These are phyloP conservation scores for Phellopilus nigrolimitatus DNA, from an alignment of 1,284 basidiomycete genomes.

Conservation along the genomic window DNA sequence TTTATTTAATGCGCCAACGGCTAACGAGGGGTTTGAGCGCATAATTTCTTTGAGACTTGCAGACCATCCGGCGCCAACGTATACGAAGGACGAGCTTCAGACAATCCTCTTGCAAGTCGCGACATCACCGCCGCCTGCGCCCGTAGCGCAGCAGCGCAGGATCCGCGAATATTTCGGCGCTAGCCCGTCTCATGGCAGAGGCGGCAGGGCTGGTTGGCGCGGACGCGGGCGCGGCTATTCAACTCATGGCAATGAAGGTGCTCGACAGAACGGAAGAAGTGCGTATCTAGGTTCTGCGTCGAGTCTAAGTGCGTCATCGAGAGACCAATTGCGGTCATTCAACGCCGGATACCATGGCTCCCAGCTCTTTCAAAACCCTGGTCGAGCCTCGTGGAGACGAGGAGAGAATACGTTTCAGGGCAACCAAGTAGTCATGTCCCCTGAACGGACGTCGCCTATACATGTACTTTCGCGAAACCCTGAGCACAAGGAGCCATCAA, in stretches of 20 bases:
- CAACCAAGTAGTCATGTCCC: background rate
- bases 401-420: constrained; percentile 6
- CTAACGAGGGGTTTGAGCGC: constrained; percentile 56
- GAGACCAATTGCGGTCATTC: background rate
- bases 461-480: background rate
- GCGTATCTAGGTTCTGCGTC: background rate
- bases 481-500: constrained; percentile 6
- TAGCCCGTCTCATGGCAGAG: background rate
- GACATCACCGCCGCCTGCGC: constrained; percentile 2
- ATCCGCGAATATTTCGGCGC: constrained; percentile 5
- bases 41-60: constrained; percentile 48
- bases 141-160: background rate
- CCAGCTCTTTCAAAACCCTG: background rate
- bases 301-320: background rate
- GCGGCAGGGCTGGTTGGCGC: background rate
- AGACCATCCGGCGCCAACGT: constrained; percentile 45
- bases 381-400: background rate
- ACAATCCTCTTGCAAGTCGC: constrained; percentile 44
- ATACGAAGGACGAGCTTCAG: constrained; percentile 46
- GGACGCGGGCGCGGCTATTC: background rate
- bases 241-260: background rate
- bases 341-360: background rate
- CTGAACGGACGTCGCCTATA: background rate
- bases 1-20: constrained; percentile 48
- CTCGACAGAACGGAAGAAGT: background rate